These are phyloP conservation scores for Leccinum broughii DNA, from an alignment of 768 basidiomycete species.

Conservation along the genomic window DNA sequence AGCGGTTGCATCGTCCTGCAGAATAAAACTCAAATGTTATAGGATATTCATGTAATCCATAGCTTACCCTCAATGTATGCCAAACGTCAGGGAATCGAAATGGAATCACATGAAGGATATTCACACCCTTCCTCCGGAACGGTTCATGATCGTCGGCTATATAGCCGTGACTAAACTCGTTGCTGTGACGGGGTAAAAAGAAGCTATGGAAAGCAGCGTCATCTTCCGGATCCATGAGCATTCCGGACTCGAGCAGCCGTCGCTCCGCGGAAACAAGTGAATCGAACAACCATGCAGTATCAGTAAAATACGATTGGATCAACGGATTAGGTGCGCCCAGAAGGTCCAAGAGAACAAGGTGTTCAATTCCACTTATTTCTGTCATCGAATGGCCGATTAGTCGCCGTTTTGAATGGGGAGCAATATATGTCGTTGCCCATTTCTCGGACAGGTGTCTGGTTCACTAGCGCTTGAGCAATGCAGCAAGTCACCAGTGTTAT, in stretches of 20 bases:
- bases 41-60: background rate
- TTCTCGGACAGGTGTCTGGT: constrained; percentile 82
- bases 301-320: constrained; percentile 78
- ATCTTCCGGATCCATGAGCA: constrained; percentile 52
- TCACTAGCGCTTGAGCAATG: constrained; percentile 1
- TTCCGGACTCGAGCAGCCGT: constrained; percentile 63
- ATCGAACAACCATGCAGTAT: constrained; percentile 94
- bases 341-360: constrained; percentile 90
- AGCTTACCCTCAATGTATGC: constrained; percentile 73
- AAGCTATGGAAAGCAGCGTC: constrained; percentile 55
- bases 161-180: constrained; percentile 47
- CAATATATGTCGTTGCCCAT: constrained; percentile 73
- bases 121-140: constrained; percentile 81
- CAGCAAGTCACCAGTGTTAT: background rate
- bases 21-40: constrained; percentile 5
- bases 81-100: constrained; percentile 88
- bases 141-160: constrained; percentile 95
- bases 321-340: constrained; percentile 75
- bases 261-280: constrained; percentile 70
- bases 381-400: constrained; percentile 54
- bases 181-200: constrained; percentile 53
- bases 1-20: constrained; percentile 85
- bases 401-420: constrained; percentile 60
- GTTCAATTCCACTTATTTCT: constrained; percentile 78
- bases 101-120: constrained; percentile 85